Conservation (phyloP, 805 yeast genomes). For the Metschnikowia proteae region DNA sequence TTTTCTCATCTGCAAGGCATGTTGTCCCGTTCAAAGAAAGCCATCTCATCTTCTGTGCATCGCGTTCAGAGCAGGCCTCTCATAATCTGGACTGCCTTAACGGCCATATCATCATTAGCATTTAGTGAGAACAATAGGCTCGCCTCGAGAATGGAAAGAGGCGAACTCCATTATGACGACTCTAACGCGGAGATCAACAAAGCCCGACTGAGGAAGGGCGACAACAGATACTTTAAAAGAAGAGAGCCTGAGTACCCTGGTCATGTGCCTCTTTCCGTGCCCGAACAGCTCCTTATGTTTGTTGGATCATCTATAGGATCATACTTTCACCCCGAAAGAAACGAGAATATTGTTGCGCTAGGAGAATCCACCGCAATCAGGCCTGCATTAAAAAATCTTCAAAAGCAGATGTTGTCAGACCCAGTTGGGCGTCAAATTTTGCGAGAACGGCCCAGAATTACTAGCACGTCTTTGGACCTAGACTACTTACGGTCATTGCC, state of each 20-base stretch:
- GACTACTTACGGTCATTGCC: conserved; percentile 59
- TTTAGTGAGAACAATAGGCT: conserved; percentile 46
- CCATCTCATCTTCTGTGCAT: neutral
- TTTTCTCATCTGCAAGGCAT: neutral
- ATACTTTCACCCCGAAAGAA: conserved; percentile 68
- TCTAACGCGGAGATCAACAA: conserved; percentile 29
- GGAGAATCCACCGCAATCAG: conserved; percentile 90
- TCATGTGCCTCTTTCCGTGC: conserved; percentile 66
- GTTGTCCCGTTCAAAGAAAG: neutral
- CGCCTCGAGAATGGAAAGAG: conserved; percentile 59
- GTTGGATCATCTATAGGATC: conserved; percentile 77
- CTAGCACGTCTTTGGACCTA: conserved; percentile 64
- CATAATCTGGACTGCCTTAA: conserved; percentile 12
- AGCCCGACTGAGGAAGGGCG: conserved; percentile 19
- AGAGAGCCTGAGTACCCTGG: conserved; percentile 57
- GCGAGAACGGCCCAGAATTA: conserved; percentile 78
- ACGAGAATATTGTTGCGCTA: conserved; percentile 70
- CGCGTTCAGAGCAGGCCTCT: conserved; percentile 12
- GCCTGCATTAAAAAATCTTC: conserved; percentile 56
- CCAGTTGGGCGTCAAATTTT: conserved; percentile 73
- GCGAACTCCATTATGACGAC: conserved; percentile 41
- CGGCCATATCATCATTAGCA: conserved; percentile 27
- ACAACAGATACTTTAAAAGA: conserved; percentile 34
- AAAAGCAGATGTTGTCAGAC: conserved; percentile 71
- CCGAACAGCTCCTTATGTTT: conserved; percentile 64